A percentile compares a stretch with the other conserved stretches of the same genome.
phyloP scores from a whole-genome alignment of 2,329 filamentous ascomycete genomes.

The Verticillium dahliae region DNA sequence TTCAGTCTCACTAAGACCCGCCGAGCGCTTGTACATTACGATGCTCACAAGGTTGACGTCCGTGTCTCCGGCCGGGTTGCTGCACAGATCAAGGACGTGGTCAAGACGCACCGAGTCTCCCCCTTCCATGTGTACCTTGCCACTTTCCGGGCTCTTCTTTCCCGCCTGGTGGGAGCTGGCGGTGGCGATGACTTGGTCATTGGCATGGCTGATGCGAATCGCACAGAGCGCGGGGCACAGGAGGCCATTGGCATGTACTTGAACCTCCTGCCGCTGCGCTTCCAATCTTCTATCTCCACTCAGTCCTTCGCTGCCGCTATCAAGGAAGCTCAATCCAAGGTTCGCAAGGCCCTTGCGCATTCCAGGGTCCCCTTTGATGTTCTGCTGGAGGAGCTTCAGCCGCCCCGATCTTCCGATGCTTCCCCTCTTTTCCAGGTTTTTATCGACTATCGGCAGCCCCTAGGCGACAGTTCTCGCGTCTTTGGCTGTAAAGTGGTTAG shows the following conservation, averaged over 20 bases:
- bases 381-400: constrained; percentile 31
- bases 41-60: not conserved
- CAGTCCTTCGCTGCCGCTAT: constrained; percentile 15
- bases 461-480: too few species aligned
- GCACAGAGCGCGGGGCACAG: not conserved
- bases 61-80: not conserved
- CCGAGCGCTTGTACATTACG: not conserved
- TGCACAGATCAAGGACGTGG: not conserved
- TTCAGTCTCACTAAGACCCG: not conserved
- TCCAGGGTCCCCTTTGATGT: constrained; percentile 38
- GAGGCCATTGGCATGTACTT: constrained; percentile 31
- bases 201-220: constrained; percentile 32
- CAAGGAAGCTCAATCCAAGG: constrained; percentile 15
- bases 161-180: not conserved
- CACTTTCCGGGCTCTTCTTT: constrained; percentile 24
- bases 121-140: constrained; percentile 41
- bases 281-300: constrained; percentile 13
- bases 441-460: constrained; percentile 29
- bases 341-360: constrained; percentile 26
- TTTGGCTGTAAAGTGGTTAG: too few species aligned
- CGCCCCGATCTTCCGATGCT: constrained; percentile 23
- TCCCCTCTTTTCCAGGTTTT: constrained; percentile 40
- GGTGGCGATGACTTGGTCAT: constrained; percentile 33
- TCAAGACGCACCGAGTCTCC: constrained; percentile 4
- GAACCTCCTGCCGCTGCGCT: constrained; percentile 36